A percentile compares a stretch with the other conserved stretches of the same genome.
Conservation (phyloP, 345 rosid genomes). For the Eucalyptus camaldulensis region DNA sequence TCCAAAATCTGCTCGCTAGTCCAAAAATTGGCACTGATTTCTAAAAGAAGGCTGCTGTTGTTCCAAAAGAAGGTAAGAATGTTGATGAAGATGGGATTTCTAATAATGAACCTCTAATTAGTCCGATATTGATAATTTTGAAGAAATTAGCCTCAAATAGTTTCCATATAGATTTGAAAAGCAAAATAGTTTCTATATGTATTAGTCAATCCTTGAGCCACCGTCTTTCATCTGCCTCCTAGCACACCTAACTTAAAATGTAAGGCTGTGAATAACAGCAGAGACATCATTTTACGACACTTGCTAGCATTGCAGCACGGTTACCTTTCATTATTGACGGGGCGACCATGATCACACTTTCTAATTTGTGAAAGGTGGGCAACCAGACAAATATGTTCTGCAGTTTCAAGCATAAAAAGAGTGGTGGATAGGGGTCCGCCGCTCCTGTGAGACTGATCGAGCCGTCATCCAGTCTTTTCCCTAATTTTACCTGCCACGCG, state of each 20-base stretch:
- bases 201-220: background rate
- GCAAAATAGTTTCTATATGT: background rate
- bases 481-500: background rate
- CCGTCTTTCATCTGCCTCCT: background rate
- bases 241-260: background rate
- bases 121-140: background rate
- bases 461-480: background rate
- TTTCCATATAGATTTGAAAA: background rate
- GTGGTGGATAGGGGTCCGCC: background rate
- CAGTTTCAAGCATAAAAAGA: background rate
- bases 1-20: background rate
- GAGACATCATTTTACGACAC: background rate
- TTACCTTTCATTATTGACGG: background rate
- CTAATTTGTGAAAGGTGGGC: background rate
- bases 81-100: accelerated
- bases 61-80: background rate
- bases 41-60: background rate
- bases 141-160: background rate
- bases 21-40: background rate
- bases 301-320: background rate
- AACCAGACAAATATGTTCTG: background rate
- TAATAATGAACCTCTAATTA: background rate
- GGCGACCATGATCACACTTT: background rate
- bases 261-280: background rate
- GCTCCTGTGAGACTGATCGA: background rate